phyloP scores from a whole-genome alignment of 2,329 filamentous ascomycete species.

The Ophiocordyceps sinensis region DNA sequence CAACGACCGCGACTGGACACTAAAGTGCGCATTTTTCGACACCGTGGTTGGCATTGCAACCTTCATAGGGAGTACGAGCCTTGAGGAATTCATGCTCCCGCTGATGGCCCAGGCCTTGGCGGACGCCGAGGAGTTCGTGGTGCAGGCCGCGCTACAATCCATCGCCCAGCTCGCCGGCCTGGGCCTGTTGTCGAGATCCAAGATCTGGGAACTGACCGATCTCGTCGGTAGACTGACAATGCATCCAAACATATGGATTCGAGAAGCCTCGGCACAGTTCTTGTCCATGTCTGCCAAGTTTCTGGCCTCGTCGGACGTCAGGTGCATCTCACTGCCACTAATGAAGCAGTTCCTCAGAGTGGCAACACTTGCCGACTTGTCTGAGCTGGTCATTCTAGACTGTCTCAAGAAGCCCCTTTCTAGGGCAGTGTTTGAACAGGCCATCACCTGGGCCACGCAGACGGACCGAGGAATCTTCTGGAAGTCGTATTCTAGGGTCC shows the following conservation, averaged over 20 bases:
- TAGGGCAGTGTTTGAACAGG: conserved; percentile 69
- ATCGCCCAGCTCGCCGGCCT: conserved; percentile 78
- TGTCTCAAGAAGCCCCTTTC: conserved; percentile 70
- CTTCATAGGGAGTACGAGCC: conserved; percentile 73
- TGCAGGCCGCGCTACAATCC: conserved; percentile 79
- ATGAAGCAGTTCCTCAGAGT: conserved; percentile 72
- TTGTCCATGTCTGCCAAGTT: conserved; percentile 62
- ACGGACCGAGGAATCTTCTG: conserved; percentile 75
- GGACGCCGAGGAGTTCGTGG: conserved; percentile 85
- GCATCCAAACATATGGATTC: conserved; percentile 91
- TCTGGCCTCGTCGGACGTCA: conserved; percentile 64
- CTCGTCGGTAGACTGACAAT: conserved; percentile 74
- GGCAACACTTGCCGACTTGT: conserved; percentile 48
- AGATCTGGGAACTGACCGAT: conserved; percentile 77
- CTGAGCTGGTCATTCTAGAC: conserved; percentile 64
- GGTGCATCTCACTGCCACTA: conserved; percentile 71
- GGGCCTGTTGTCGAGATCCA: conserved; percentile 71
- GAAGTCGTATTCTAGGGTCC: conserved; percentile 59
- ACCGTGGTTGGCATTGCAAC: conserved; percentile 85
- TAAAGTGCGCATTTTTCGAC: conserved; percentile 95
- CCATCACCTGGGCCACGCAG: conserved; percentile 72
- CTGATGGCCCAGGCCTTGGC: conserved; percentile 91
- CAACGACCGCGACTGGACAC: conserved; percentile 90
- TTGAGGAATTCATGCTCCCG: conserved; percentile 92
- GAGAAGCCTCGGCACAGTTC: conserved; percentile 77